Base-by-base conservation (phyloP, 1,284 basidiomycete species). In the Schizopora paradoxa region DNA sequence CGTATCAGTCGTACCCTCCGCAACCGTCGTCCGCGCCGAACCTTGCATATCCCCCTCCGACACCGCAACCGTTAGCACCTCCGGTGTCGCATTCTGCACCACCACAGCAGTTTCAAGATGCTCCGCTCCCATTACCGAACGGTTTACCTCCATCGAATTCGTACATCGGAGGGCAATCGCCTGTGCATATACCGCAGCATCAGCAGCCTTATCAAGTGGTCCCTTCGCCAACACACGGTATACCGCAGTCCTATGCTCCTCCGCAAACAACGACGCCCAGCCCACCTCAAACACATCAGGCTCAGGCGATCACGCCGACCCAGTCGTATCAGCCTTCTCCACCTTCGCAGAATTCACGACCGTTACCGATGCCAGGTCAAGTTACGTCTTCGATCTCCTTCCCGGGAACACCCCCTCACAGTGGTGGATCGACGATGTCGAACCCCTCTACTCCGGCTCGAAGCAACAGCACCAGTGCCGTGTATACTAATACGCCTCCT, bases 111-210 rank as follows among this genome's bases (percentile, higher is more conserved):
- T 57, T 61, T 23, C 38, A 38, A 23, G 33, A 53, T 22, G 23
- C 43, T 32, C 45, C 22, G 6, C 45, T 38, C 25, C 54, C 56
- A 29, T 47, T 47, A 26, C 56, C 53, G 6, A 56, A 61, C 47
- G 45, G 56, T 5, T 43, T 61, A 14, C 54, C 51, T 31, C 51
- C 43, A 32, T 53, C 45, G 13, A 45, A 39, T 8, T 41, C 62
- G 18, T 57, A 60, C 61, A 31, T 58, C 66, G 8, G 59, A 62
- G n/a, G n/a, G 43, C 65, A 66, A 31, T 69, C 72, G 54, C 59
- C 66, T 10, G 64, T 67, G 36, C 66, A 64, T 52, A 18, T 38
- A 10, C 51, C 64, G 21, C 51, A 54, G 31, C 39, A 37, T 38
- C 35, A 39, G 22, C 45, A 38, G 26, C 45, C 45, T 22, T 43